These are phyloP conservation scores for Yamadazyma taylorii DNA, from an alignment of 1,139 yeast genomes.

Conservation along the genomic window DNA sequence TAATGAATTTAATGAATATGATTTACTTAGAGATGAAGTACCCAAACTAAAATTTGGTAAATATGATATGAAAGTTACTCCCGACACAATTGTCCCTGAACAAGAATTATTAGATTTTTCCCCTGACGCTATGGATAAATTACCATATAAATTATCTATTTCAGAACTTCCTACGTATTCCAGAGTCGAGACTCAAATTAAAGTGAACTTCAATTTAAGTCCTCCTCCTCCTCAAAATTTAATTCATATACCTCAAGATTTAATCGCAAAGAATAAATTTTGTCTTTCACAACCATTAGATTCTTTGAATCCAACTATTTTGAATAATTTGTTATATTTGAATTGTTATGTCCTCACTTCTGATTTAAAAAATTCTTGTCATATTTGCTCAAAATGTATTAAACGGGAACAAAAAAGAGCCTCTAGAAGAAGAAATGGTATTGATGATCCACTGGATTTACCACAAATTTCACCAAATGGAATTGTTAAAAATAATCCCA, in stretches of 20 bases:
- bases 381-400: conserved; percentile 83
- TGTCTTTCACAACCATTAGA: conserved; percentile 54
- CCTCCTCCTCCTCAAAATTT: conserved; percentile 75
- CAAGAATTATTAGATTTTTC: conserved; percentile 41
- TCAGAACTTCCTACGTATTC: conserved; percentile 73
- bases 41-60: conserved; percentile 60
- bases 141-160: conserved; percentile 61
- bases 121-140: conserved; percentile 32
- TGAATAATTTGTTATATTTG: conserved; percentile 55
- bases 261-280: conserved; percentile 83
- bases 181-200: conserved; percentile 94
- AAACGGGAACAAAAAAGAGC: conserved; percentile 93
- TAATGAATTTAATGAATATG: conserved; percentile 28
- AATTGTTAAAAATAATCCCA: conserved; percentile 41
- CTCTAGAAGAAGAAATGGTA: conserved; percentile 74
- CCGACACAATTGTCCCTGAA: conserved; percentile 30
- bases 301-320: conserved; percentile 43
- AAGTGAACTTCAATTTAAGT: conserved; percentile 61
- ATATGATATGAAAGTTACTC: conserved; percentile 40
- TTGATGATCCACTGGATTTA: conserved; percentile 14
- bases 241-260: conserved; percentile 79
- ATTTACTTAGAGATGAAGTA: conserved; percentile 50
- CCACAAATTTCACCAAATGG: conserved; percentile 20
- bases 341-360: conserved; percentile 69
- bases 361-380: conserved; percentile 55